Base-by-base conservation (phyloP, 169 alveolate species). In the Plasmodium sp. region DNA sequence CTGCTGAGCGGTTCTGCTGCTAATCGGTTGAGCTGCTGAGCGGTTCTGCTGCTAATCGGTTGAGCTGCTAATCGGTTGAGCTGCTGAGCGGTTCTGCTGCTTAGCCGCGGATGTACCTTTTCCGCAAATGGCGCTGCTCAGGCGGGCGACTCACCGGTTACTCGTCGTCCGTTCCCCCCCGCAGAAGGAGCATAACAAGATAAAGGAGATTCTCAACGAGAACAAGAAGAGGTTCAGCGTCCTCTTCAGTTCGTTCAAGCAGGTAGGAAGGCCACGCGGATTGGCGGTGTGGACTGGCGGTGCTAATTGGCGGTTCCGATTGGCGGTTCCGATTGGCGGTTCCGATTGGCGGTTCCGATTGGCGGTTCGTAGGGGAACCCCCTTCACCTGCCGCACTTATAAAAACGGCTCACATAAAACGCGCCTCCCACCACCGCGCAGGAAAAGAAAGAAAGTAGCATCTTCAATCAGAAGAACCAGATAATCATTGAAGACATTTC, bases 381-480 rank as follows among this genome's bases (percentile, higher is more conserved):
- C 51, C 41, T 84, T 43, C 48, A 84, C 75, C n/a, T 18, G 51
- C 72, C 73, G 56, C 12, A 22, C 56, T n/a, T 6, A 16, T 16
- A 51, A 14, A 51, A 51, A 1, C 9, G 27, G 62, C 62, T 14
- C 62, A 51, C 62, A 51, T 51, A 51, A 51, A 51, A 16, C 1
- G 16, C 71, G 74, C 18, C 34, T 80, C 31, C 33, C 18, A 56
- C 71, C 16, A 16, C 9, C 22, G 39, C 80, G 12, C 73, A 85
- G 93, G 93, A 85, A 74, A 85, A 85, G 67, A 85, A 77, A 34
- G 93, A 85, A 75, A 85, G 93, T 33, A 36, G 12, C 5, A 77
- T 85, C 54, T 85, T 85, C 80, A 85, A 85, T 33, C 14, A 85
- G 81, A 85, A 74, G 48, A 73, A 75, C n/a, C 86, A 85, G 67